phyloP scores from a whole-genome alignment of 2,329 filamentous ascomycete genomes.

The Colletotrichum sidae region DNA sequence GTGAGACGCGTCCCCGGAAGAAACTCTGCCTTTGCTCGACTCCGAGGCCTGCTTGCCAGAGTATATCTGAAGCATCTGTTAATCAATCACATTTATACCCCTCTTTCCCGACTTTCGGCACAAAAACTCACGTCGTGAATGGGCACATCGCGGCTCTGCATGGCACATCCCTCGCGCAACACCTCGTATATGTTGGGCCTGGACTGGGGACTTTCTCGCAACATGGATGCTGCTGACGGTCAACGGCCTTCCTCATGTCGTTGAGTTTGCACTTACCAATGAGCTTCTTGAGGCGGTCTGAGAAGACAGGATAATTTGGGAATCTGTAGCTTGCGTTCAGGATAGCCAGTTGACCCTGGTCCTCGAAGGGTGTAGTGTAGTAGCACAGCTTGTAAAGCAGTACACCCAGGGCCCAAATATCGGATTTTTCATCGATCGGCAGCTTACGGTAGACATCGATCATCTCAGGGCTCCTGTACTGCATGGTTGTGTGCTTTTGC shows the following conservation, averaged over 20 bases:
- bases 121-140: conserved; percentile 81
- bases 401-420: conserved; percentile 97
- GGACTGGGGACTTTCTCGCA: conserved; percentile 81
- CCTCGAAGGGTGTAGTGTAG: conserved; percentile 98
- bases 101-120: conserved; percentile 30
- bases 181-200: conserved; percentile 97
- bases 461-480: conserved; percentile 99
- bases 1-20: conserved; percentile 63
- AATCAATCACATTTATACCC: conserved; percentile 38
- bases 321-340: conserved; percentile 95
- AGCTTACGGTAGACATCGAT: conserved; percentile 97
- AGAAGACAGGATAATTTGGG: conserved; percentile 88
- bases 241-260: conserved; percentile 36
- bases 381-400: conserved; percentile 98
- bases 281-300: conserved; percentile 86
- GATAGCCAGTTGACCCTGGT: conserved; percentile 96
- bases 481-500: conserved; percentile 95
- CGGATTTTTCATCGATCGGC: conserved; percentile 97
- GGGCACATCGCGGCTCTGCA: conserved; percentile 88
- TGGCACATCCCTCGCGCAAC: conserved; percentile 84
- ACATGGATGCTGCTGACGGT: conserved; percentile 77
- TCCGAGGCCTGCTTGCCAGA: conserved; percentile 73
- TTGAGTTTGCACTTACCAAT: conserved; percentile 71
- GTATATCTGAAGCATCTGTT: conserved; percentile 73
- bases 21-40: conserved; percentile 61